Evolutionary conservation across 306 rosid species (phyloP).

Genomic region (Myrica gale): DNA sequence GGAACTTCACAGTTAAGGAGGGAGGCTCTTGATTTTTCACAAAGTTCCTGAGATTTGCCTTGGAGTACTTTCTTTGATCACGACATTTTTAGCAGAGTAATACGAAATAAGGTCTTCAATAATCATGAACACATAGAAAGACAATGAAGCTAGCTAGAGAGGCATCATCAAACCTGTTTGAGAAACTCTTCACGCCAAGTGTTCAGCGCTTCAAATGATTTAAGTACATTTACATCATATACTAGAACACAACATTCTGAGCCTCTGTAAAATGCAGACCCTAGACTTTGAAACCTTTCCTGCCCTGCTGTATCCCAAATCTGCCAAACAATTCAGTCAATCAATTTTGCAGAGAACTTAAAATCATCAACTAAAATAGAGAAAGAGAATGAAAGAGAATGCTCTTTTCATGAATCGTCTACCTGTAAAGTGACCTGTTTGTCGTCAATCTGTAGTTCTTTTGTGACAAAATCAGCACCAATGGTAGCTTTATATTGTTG

Average conservation of each 20-base stretch:
- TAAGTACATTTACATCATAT: constrained; percentile 64
- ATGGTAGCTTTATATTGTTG: constrained; percentile 84
- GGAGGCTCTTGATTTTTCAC: background rate
- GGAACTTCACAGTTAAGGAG: background rate
- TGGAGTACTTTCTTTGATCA: background rate
- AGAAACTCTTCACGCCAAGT: constrained; percentile 87
- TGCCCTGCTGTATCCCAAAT: constrained; percentile 99
- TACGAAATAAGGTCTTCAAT: background rate
- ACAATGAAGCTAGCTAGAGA: background rate
- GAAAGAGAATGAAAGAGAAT: background rate
- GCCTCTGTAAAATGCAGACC: constrained; percentile 85
- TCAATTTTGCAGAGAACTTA: background rate
- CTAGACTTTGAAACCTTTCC: constrained; percentile 84
- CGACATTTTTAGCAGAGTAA: background rate
- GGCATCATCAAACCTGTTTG: constrained; percentile 56
- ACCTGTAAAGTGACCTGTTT: constrained; percentile 83
- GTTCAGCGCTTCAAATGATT: constrained; percentile 68
- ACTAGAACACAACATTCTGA: constrained; percentile 95
- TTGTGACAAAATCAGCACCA: constrained; percentile 97
- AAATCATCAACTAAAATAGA: background rate
- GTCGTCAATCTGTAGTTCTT: constrained; percentile 73
- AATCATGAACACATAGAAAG: background rate
- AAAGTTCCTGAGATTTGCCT: background rate
- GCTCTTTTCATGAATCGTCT: constrained; percentile 10
- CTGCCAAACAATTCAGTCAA: constrained; percentile 36